phyloP scores from a whole-genome alignment of 2,329 filamentous ascomycete species.

The Aspergillus viridinutans region DNA sequence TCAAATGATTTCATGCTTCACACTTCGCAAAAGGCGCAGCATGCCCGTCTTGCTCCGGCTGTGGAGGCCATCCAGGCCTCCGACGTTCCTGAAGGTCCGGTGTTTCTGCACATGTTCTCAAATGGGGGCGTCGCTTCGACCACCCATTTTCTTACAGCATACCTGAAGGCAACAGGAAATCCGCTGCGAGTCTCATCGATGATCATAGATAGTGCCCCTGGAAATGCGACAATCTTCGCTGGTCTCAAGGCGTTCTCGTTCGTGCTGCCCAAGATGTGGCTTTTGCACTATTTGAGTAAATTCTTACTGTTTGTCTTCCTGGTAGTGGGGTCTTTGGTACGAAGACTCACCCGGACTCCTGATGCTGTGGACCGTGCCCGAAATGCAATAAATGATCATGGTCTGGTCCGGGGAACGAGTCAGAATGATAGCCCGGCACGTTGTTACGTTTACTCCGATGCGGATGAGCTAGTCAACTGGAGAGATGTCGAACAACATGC shows the following conservation, averaged over 20 bases:
- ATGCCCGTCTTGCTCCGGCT: slow-evolving; percentile 29
- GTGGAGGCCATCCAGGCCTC: slow-evolving; percentile 30
- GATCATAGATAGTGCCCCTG: slow-evolving; percentile 47
- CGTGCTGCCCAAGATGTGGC: slow-evolving; percentile 28
- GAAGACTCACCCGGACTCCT: slow-evolving; percentile 13
- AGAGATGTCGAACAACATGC: slow-evolving; percentile 37
- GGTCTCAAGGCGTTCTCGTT: slow-evolving; percentile 34
- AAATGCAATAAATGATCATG: slow-evolving; percentile 28
- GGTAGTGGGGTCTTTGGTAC: slow-evolving; percentile 15
- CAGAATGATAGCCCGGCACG: slow-evolving; percentile 13
- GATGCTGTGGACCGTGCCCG: slow-evolving; percentile 27
- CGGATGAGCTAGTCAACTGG: slow-evolving; percentile 34
- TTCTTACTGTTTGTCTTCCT: slow-evolving; percentile 22
- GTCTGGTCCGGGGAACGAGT: slow-evolving; percentile 14
- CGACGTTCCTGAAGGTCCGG: slow-evolving; percentile 21
- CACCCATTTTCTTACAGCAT: slow-evolving; percentile 36
- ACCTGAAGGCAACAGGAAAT: slow-evolving; percentile 28
- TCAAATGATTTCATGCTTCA: slow-evolving; percentile 32
- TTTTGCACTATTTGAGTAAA: slow-evolving; percentile 28
- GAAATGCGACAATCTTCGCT: slow-evolving; percentile 25
- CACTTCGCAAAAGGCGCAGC: slow-evolving; percentile 19
- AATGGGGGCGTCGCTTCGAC: slow-evolving; percentile 46
- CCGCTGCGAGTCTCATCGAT: slow-evolving; percentile 39
- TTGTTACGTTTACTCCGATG: slow-evolving; percentile 40
- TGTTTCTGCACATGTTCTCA: slow-evolving; percentile 48